Evolutionary conservation across 148 eudicot genomes (phyloP).

Genomic region (Pharnaceum exiguum): DNA sequence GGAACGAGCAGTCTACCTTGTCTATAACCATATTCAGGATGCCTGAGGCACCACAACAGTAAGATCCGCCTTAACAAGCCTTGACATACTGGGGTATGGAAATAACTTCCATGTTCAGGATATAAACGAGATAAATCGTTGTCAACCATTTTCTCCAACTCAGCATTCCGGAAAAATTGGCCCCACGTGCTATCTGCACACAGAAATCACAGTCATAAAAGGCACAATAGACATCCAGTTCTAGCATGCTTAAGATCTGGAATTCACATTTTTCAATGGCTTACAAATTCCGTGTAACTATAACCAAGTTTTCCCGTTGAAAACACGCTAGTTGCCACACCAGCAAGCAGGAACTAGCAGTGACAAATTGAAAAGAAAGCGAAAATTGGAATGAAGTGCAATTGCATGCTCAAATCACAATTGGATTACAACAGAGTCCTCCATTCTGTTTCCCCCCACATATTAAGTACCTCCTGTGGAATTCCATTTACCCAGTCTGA

Average conservation of each 20-base stretch:
- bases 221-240: not conserved
- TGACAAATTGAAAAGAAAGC: no score
- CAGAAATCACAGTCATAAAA: conserved; percentile 2
- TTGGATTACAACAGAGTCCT: no score
- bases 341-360: no score
- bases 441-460: no score
- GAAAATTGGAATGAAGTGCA: no score
- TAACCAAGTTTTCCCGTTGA: no score
- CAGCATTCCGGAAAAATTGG: conserved; percentile 89
- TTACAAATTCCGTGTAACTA: no score
- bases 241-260: not conserved
- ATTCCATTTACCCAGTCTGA: no score
- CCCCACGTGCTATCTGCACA: conserved; percentile 96
- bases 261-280: not conserved
- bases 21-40: conserved; percentile 94
- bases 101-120: conserved; percentile 92
- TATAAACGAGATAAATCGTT: conserved; percentile 94
- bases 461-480: no score
- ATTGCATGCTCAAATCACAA: no score
- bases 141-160: conserved; percentile 90
- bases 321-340: no score
- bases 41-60: conserved; percentile 88
- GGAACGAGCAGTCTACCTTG: conserved; percentile 52
- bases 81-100: conserved; percentile 91
- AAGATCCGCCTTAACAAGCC: conserved; percentile 81